phyloP scores from a whole-genome alignment of 2,329 filamentous ascomycete genomes.

The Pseudomassariella vexata region DNA sequence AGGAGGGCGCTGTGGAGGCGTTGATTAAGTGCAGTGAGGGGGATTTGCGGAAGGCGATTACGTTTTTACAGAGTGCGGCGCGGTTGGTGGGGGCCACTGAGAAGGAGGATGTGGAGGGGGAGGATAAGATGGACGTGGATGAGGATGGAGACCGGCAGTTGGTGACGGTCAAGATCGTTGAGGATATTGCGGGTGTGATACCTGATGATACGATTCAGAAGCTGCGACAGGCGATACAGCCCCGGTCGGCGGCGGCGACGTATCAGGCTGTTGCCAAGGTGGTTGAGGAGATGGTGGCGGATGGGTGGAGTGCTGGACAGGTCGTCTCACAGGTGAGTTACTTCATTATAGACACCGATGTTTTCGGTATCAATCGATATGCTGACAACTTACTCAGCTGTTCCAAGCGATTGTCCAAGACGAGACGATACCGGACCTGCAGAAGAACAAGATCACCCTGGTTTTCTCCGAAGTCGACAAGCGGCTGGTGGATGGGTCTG shows the following conservation, averaged over 20 bases:
- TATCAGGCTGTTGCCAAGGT: conserved; percentile 73
- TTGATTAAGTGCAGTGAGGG: conserved; percentile 86
- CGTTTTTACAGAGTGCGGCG: conserved; percentile 91
- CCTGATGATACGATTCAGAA: conserved; percentile 66
- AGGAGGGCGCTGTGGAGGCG: conserved; percentile 74
- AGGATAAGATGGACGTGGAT: conserved; percentile 56
- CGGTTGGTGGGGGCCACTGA: conserved; percentile 68
- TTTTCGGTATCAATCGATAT: conserved; percentile 13
- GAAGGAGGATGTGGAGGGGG: conserved; percentile 40
- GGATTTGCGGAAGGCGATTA: conserved; percentile 93
- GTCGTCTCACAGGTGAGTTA: conserved; percentile 67
- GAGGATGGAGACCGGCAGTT: conserved; percentile 47
- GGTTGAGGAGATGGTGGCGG: conserved; percentile 86
- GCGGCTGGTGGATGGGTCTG: conserved; percentile 85
- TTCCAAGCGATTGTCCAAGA: conserved; percentile 81
- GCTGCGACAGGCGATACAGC: conserved; percentile 71
- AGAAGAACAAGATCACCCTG: conserved; percentile 86
- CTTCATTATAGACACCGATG: neutral
- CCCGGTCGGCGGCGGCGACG: conserved; percentile 54
- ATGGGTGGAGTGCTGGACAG: conserved; percentile 94
- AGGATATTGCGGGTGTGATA: conserved; percentile 95
- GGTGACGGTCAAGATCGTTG: conserved; percentile 74
- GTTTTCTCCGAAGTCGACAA: conserved; percentile 95
- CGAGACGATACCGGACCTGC: conserved; percentile 73
- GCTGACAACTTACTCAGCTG: too few relatives aligned